These are phyloP conservation scores for Solanum sparsipilum DNA, from an alignment of 257 asterid genomes.

Conservation along the genomic window DNA sequence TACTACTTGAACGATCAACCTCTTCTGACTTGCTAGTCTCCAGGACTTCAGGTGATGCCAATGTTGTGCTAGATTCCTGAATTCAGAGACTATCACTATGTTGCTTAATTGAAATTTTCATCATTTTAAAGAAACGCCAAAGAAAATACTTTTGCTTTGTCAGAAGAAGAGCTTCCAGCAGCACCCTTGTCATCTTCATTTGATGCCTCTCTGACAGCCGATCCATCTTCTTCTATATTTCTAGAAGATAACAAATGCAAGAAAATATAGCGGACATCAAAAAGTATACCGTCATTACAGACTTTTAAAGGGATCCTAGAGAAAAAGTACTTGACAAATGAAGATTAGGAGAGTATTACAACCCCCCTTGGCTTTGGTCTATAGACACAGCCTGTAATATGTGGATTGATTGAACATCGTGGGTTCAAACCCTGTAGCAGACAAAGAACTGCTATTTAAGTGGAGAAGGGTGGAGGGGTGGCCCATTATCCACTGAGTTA, in stretches of 20 bases:
- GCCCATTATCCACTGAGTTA: not conserved
- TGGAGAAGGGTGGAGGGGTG: not conserved
- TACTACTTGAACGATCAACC: constrained; percentile 24
- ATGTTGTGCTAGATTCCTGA: constrained; percentile 42
- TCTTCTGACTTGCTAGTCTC: constrained; percentile 32
- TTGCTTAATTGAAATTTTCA: not conserved
- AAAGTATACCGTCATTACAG: not conserved
- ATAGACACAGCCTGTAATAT: not conserved
- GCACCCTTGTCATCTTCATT: constrained; percentile 35
- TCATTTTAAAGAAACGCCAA: not conserved
- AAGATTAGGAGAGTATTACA: not conserved
- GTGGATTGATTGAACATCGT: not conserved
- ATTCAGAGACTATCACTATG: constrained; percentile 13
- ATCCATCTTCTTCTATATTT: constrained; percentile 68
- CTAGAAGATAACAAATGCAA: constrained; percentile 33
- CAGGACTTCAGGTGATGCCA: constrained; percentile 29
- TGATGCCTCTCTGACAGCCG: constrained; percentile 32
- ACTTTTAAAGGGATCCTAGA: not conserved
- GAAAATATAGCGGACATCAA: constrained; percentile 3
- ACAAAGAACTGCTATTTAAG: not conserved
- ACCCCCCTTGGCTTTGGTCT: not conserved
- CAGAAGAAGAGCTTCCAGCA: constrained; percentile 40
- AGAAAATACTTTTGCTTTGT: constrained; percentile 36
- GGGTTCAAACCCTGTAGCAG: not conserved
- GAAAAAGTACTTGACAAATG: not conserved